Evolutionary conservation across 768 basidiomycete genomes (phyloP), one percentile per base, ranked within the genome.

Genomic region (Suillus tomentosus): DNA sequence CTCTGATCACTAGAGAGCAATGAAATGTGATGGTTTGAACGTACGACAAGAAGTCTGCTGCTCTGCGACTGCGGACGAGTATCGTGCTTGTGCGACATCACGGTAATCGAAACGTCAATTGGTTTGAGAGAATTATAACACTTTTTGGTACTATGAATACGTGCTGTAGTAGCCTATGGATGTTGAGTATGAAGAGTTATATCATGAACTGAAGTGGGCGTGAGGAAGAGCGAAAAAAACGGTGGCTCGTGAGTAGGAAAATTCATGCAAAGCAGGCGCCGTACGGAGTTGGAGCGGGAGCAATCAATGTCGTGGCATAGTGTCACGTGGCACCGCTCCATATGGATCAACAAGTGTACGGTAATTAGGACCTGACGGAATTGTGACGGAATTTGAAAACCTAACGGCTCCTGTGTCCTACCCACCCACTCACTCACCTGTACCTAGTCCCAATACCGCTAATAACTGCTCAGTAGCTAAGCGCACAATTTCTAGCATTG

Each of bases 41-140:
- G 64, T 70, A 76, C 75, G 47, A 78, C 76, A 11, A 74, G 72
- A 57, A 78, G 66, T 50, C 62, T 74, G 36, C 65, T 74, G 24
- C 67, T 70, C 61, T 78, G 75, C 24, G 24, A 8, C 51, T 77
- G 76, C 37, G 64, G 61, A 19, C 72, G 74, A 42, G 73, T 48
- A 45, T 68, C 69, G 58, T 69, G 72, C 67, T 72, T 71, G 9
- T 69, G 34, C 11, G 74, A 69, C 74, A 74, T 78, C 7, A 55
- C 48, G 39, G 15, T 1, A 63, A 39, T 53, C 9, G 51, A 47
- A 40, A 5, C 9, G 50, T 17, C 27, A 2, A 8, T 31, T 17
- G 17, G 27, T 53, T 31, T 53, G 31, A 53, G 19, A 54, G 39
- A 17, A 58, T 42, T 58, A 58, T 54, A 42, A 24, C 40, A 27